Conservation (phyloP, 2,329 filamentous ascomycete species). For the Pyrenochaeta sp. region DNA sequence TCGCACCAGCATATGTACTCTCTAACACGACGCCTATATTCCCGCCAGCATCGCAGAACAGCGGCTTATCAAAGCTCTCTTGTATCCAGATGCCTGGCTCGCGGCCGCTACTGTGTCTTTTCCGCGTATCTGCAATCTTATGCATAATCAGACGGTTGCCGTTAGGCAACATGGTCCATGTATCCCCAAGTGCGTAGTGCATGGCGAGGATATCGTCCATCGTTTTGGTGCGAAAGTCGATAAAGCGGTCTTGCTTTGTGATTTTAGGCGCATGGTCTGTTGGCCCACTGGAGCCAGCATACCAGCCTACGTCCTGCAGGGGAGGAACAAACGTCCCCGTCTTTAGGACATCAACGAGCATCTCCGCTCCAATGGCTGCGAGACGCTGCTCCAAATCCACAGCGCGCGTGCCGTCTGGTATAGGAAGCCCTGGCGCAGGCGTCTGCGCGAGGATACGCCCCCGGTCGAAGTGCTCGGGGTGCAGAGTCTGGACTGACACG, state of each 20-base stretch:
- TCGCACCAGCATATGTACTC: conserved; percentile 22
- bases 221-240: conserved; percentile 67
- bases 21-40: conserved; percentile 1
- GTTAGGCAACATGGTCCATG: conserved; percentile 64
- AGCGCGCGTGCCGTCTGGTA: conserved; percentile 61
- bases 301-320: conserved; percentile 49
- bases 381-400: conserved; percentile 60
- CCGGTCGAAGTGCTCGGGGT: conserved; percentile 77
- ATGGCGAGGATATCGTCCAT: conserved; percentile 63
- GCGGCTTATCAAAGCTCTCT: not conserved
- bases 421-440: conserved; percentile 60
- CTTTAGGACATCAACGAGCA: conserved; percentile 73
- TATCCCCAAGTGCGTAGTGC: conserved; percentile 66
- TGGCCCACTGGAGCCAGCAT: conserved; percentile 24
- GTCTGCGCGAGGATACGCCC: conserved; percentile 76
- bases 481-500: conserved; percentile 85
- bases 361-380: conserved; percentile 69
- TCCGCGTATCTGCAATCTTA: conserved; percentile 6
- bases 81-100: conserved; percentile 14
- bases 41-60: conserved; percentile 14
- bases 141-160: conserved; percentile 39
- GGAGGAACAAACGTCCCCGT: conserved; percentile 71
- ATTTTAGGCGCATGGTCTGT: conserved; percentile 74
- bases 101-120: not conserved
- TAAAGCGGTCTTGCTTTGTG: conserved; percentile 65